A percentile compares a stretch with the other conserved stretches of the same genome.
phyloP scores from a whole-genome alignment of 257 asterid genomes.

The Solanum chiquidenum region DNA sequence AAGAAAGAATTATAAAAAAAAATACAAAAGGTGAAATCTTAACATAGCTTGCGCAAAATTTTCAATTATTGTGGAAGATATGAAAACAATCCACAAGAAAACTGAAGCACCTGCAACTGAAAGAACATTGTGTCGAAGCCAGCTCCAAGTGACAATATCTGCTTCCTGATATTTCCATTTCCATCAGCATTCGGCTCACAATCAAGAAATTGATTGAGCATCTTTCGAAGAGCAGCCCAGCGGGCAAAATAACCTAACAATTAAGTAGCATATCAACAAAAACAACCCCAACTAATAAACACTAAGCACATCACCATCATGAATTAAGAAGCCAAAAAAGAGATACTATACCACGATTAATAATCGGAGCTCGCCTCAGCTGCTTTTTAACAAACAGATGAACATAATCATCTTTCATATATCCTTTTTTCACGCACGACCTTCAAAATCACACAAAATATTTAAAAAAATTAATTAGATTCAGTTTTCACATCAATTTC shows the following conservation, averaged over 20 bases:
- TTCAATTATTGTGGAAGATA: neutral
- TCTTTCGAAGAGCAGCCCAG: slow-evolving; percentile 75
- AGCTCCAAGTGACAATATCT: slow-evolving; percentile 87
- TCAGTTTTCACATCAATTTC: neutral
- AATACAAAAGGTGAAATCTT: neutral
- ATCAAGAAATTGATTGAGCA: slow-evolving; percentile 73
- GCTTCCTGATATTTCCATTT: slow-evolving; percentile 49
- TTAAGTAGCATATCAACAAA: neutral
- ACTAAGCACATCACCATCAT: neutral
- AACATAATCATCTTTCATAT: slow-evolving; percentile 77
- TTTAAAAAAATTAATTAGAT: neutral
- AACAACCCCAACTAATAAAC: slow-evolving; percentile 1
- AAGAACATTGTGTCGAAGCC: slow-evolving; percentile 92
- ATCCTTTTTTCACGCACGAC: slow-evolving; percentile 88
- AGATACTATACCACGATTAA: slow-evolving; percentile 64
- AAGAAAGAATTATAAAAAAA: neutral
- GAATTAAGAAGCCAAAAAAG: neutral
- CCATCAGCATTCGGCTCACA: slow-evolving; percentile 23
- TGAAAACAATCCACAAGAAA: slow-evolving; percentile 7
- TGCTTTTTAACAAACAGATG: slow-evolving; percentile 76
- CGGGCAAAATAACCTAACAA: slow-evolving; percentile 85
- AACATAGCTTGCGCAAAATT: neutral
- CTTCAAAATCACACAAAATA: slow-evolving; percentile 16
- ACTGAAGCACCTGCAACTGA: slow-evolving; percentile 72
- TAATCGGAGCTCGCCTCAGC: slow-evolving; percentile 86